Evolutionary conservation across 164 flowering plant genomes (phyloP).

Genomic region (Taxillus chinensis): DNA sequence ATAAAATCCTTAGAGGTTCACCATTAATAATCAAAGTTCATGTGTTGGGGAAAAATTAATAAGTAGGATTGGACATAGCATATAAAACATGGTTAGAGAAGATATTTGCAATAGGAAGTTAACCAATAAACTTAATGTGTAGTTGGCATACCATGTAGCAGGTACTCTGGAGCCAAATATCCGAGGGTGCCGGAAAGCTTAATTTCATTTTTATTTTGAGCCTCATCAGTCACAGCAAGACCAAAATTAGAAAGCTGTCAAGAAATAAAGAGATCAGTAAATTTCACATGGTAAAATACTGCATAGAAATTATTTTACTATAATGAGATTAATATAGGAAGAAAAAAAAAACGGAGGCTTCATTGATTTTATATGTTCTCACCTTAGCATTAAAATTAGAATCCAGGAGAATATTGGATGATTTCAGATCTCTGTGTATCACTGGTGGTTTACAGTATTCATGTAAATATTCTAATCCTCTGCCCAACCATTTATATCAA

Average conservation of each 20-base stretch:
- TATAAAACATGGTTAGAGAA: no score
- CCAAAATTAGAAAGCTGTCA: constrained; percentile 92
- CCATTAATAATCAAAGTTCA: no score
- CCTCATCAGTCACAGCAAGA: constrained; percentile 59
- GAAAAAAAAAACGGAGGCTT: background rate
- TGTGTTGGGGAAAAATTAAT: no score
- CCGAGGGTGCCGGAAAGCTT: constrained; percentile 90
- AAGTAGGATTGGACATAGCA: no score
- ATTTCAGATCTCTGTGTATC: constrained; percentile 95
- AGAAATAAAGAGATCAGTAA: background rate
- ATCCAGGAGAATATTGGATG: constrained; percentile 91
- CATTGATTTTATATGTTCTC: constrained; percentile 4
- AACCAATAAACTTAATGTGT: background rate
- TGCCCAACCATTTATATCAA: constrained; percentile 21
- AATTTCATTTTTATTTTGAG: constrained; percentile 47
- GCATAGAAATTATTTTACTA: background rate
- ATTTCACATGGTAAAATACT: constrained; percentile 2
- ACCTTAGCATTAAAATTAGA: constrained; percentile 92
- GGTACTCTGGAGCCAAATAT: constrained; percentile 94
- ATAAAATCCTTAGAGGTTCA: no score
- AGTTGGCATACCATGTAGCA: constrained; percentile 67
- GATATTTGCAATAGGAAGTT: no score
- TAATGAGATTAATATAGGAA: background rate
- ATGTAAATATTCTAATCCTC: constrained; percentile 91
- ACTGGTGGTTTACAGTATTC: constrained; percentile 84